Conservation (phyloP, 2,329 filamentous ascomycete species). For the Corniculantispora saksenae region DNA sequence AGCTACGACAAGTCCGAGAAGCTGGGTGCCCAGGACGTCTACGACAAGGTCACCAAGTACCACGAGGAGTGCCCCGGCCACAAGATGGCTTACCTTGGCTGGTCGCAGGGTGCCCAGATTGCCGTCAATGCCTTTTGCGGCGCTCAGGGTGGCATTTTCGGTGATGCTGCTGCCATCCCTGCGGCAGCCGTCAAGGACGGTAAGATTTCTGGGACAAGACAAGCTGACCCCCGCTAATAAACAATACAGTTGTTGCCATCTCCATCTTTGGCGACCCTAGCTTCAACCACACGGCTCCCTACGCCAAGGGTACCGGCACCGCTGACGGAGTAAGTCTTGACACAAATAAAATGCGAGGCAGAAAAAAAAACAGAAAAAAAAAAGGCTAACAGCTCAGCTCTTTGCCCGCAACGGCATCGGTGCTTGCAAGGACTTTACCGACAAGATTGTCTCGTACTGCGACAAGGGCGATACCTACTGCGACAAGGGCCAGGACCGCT, state of each 20-base stretch:
- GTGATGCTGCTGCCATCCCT: conserved; percentile 29
- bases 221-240: conserved; percentile 13
- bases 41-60: conserved; percentile 34
- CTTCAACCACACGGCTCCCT: conserved; percentile 37
- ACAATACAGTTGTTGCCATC: conserved; percentile 39
- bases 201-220: conserved; percentile 25
- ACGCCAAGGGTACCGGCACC: conserved; percentile 39
- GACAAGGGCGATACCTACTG: conserved; percentile 45
- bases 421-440: conserved; percentile 37
- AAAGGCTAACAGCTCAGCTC: conserved; percentile 29
- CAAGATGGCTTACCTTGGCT: conserved; percentile 44
- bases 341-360: no score
- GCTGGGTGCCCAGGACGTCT: conserved; percentile 35
- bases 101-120: conserved; percentile 46
- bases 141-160: conserved; percentile 31
- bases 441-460: conserved; percentile 42
- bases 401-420: conserved; percentile 38
- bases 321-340: conserved; percentile 37
- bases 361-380: no score
- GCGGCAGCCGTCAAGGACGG: conserved; percentile 33
- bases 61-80: conserved; percentile 37
- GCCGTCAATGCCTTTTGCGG: conserved; percentile 41
- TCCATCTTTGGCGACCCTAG: conserved; percentile 45
- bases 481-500: conserved; percentile 31
- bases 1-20: conserved; percentile 37